Evolutionary conservation across 2,329 filamentous ascomycete species (phyloP).

Genomic region (Beauveria caledonica): DNA sequence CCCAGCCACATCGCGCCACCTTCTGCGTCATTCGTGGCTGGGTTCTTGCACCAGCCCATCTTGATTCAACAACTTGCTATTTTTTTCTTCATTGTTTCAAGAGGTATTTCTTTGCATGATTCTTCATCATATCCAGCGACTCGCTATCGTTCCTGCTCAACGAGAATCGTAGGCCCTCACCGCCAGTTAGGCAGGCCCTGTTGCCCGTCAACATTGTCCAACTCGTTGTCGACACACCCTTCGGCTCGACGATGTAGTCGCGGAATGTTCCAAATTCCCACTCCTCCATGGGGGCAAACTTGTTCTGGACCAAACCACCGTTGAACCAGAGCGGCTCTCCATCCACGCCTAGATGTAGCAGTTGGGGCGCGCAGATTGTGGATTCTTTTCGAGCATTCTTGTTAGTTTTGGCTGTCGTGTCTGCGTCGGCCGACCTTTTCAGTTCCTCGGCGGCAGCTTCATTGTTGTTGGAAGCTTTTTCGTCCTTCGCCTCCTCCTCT

Average conservation of each 20-base stretch:
- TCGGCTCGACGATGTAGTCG: background rate
- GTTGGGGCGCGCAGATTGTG: background rate
- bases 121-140: background rate
- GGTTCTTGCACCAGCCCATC: background rate
- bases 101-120: background rate
- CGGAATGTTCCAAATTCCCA: background rate
- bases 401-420: too few species aligned
- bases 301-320: background rate
- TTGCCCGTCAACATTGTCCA: background rate
- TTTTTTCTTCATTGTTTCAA: too few species aligned
- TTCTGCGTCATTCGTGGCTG: background rate
- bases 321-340: conserved; percentile 2
- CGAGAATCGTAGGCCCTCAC: background rate
- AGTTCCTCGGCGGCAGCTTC: background rate
- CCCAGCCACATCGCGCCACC: background rate
- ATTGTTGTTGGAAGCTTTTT: background rate
- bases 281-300: background rate
- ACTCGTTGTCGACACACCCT: background rate
- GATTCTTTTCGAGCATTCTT: background rate
- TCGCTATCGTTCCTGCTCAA: background rate
- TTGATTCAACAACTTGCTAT: background rate
- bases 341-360: background rate
- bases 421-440: background rate
- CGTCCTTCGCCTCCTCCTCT: background rate
- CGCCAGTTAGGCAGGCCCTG: background rate